Evolutionary conservation across 306 rosid species (phyloP).

Genomic region (Corylus americana): DNA sequence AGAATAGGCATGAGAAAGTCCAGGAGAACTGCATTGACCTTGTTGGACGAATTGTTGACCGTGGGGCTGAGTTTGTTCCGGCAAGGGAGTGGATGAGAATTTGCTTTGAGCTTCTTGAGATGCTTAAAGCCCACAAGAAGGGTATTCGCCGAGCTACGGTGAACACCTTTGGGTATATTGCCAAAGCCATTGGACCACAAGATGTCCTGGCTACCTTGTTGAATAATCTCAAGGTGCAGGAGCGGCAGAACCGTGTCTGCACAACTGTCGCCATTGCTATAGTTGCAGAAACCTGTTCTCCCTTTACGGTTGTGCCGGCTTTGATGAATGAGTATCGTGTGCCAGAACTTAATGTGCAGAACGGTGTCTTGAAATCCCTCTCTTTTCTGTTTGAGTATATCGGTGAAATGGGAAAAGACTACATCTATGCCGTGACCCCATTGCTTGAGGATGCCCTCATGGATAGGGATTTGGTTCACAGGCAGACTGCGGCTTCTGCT

Average conservation of each 20-base stretch:
- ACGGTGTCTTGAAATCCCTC: constrained; percentile 88
- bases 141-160: constrained; percentile 93
- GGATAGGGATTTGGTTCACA: constrained; percentile 94
- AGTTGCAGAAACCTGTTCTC: constrained; percentile 96
- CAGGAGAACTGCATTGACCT: constrained; percentile 97
- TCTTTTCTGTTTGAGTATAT: constrained; percentile 95
- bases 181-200: constrained; percentile 95
- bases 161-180: constrained; percentile 92
- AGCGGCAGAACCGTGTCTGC: constrained; percentile 95
- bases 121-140: constrained; percentile 97
- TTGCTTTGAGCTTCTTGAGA: constrained; percentile 96
- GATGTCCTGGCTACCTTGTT: constrained; percentile 84
- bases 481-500: constrained; percentile 98
- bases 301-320: constrained; percentile 90
- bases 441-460: constrained; percentile 94
- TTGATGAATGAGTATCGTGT: constrained; percentile 96
- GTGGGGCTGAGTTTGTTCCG: constrained; percentile 96
- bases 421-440: constrained; percentile 93
- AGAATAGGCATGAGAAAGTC: constrained; percentile 95
- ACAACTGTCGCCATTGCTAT: constrained; percentile 94
- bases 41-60: constrained; percentile 95
- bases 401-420: constrained; percentile 98
- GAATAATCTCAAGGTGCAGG: constrained; percentile 92
- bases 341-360: constrained; percentile 94
- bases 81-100: constrained; percentile 99